Percentiles rank a stretch among this genome's conserved stretches.
Conservation (phyloP, 768 basidiomycete species). For the Tulasnella calospora region DNA sequence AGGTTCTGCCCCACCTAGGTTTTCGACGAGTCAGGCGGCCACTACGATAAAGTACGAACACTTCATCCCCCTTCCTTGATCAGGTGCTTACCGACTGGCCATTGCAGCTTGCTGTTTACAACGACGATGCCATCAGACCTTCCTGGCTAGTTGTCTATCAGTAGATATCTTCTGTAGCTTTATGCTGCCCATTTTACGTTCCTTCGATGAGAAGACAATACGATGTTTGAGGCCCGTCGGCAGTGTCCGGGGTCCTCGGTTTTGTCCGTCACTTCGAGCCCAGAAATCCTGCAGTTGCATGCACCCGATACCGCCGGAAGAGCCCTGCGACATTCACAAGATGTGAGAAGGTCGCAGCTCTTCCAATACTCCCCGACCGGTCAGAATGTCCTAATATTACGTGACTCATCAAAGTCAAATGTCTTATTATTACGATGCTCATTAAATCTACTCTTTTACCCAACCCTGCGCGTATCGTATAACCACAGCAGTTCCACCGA, state of each 20-base stretch:
- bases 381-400: too few relatives aligned
- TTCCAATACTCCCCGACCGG: too few relatives aligned
- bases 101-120: constrained; percentile 20
- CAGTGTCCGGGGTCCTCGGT: constrained; percentile 2
- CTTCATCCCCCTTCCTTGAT: background rate
- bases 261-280: background rate
- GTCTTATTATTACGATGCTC: too few relatives aligned
- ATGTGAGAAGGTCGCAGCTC: too few relatives aligned
- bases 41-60: constrained; percentile 11
- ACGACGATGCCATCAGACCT: constrained; percentile 20
- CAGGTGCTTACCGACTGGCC: background rate
- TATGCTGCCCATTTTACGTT: background rate
- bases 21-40: constrained; percentile 8
- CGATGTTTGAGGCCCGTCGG: background rate
- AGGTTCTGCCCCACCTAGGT: constrained; percentile 2
- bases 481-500: too few relatives aligned
- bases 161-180: constrained; percentile 6
- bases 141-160: constrained; percentile 20
- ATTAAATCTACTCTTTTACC: too few relatives aligned
- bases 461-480: too few relatives aligned
- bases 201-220: background rate
- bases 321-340: too few relatives aligned
- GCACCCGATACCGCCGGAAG: too few relatives aligned
- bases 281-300: too few relatives aligned
- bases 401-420: too few relatives aligned